phyloP scores from a whole-genome alignment of 1,139 yeast species.

The Kodamaea sp. region DNA sequence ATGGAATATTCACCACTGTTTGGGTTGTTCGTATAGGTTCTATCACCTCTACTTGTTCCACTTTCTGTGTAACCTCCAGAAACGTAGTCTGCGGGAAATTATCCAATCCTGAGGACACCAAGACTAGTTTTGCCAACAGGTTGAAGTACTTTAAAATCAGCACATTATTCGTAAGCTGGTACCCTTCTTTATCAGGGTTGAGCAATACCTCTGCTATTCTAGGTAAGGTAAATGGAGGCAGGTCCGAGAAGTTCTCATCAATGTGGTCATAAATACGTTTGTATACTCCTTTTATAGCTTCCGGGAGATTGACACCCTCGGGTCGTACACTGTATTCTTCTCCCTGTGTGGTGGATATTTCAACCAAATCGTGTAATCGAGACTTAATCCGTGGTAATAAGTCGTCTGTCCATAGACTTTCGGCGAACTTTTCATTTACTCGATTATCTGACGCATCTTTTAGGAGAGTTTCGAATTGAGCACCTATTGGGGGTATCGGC shows the following conservation, averaged over 20 bases:
- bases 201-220: constrained; percentile 55
- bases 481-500: constrained; percentile 13
- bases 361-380: constrained; percentile 9
- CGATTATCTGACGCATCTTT: constrained; percentile 7
- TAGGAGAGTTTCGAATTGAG: constrained; percentile 10
- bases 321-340: constrained; percentile 15
- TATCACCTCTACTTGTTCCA: constrained; percentile 1
- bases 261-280: constrained; percentile 23
- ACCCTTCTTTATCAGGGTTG: constrained; percentile 37
- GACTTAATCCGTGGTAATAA: constrained; percentile 14
- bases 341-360: constrained; percentile 11
- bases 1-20: constrained; percentile 14
- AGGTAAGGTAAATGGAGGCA: constrained; percentile 61
- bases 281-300: constrained; percentile 14
- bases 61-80: constrained; percentile 1
- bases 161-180: constrained; percentile 28
- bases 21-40: constrained; percentile 11
- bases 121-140: constrained; percentile 28
- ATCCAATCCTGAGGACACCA: constrained; percentile 29
- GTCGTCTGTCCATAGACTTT: constrained; percentile 1
- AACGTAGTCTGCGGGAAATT: constrained; percentile 26
- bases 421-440: constrained; percentile 2
- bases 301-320: constrained; percentile 18
- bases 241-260: constrained; percentile 24
- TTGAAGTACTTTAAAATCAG: constrained; percentile 30